Conservation (phyloP, 2,329 filamentous ascomycete genomes). For the Canariomyces notabilis region DNA sequence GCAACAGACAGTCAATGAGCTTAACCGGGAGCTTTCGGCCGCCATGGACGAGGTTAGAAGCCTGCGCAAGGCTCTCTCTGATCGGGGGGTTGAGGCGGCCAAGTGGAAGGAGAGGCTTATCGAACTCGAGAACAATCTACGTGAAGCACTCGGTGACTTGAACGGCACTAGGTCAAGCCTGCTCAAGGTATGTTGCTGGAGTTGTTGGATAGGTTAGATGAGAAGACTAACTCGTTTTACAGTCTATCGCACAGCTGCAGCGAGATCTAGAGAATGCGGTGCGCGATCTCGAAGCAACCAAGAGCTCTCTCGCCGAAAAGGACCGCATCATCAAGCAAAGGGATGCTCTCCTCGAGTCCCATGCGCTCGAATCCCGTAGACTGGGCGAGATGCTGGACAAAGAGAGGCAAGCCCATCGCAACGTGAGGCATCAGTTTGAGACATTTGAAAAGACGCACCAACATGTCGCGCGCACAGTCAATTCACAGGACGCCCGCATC, state of each 20-base stretch:
- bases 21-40: slow-evolving; percentile 75
- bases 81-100: slow-evolving; percentile 79
- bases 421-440: slow-evolving; percentile 83
- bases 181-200: slow-evolving; percentile 55
- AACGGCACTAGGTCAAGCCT: slow-evolving; percentile 81
- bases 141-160: slow-evolving; percentile 81
- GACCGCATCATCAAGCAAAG: slow-evolving; percentile 86
- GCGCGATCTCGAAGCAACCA: slow-evolving; percentile 74
- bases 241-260: slow-evolving; percentile 83
- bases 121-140: slow-evolving; percentile 83
- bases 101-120: slow-evolving; percentile 88
- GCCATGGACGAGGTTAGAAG: slow-evolving; percentile 82
- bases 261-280: slow-evolving; percentile 80
- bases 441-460: slow-evolving; percentile 82
- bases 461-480: slow-evolving; percentile 79
- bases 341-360: slow-evolving; percentile 80
- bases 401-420: slow-evolving; percentile 76
- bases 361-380: slow-evolving; percentile 79
- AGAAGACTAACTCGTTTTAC: slow-evolving; percentile 7
- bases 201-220: background rate
- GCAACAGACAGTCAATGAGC: slow-evolving; percentile 86
- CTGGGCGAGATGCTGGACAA: slow-evolving; percentile 86
- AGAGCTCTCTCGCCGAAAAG: slow-evolving; percentile 78
- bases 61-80: slow-evolving; percentile 75
- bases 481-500: slow-evolving; percentile 78